phyloP scores from a whole-genome alignment of 2,329 filamentous ascomycete species.

The Pseudogymnoascus sp. region DNA sequence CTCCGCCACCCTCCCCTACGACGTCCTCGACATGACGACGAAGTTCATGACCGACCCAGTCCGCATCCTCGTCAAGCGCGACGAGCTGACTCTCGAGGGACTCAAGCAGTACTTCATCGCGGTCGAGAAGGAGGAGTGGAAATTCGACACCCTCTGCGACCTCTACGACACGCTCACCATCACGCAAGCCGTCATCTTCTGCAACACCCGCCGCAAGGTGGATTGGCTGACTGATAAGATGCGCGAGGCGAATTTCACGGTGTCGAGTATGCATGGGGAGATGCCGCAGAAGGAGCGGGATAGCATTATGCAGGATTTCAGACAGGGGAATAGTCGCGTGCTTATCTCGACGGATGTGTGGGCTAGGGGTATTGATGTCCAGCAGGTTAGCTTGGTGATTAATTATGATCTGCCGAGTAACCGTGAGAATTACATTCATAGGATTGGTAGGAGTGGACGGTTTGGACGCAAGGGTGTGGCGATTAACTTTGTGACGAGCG shows the following conservation, averaged over 20 bases:
- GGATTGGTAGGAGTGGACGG: slow-evolving; percentile 88
- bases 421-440: slow-evolving; percentile 99
- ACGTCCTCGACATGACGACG: slow-evolving; percentile 97
- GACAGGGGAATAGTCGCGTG: slow-evolving; percentile 91
- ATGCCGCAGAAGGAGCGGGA: slow-evolving; percentile 98
- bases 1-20: slow-evolving; percentile 91
- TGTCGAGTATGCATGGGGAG: slow-evolving; percentile 97
- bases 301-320: slow-evolving; percentile 98
- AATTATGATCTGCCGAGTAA: slow-evolving; percentile 98
- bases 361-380: slow-evolving; percentile 97
- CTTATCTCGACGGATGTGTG: slow-evolving; percentile 96
- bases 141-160: slow-evolving; percentile 97
- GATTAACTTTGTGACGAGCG: slow-evolving; percentile 98
- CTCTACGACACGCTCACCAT: slow-evolving; percentile 98
- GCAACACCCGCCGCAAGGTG: slow-evolving; percentile 97
- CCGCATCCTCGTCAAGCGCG: slow-evolving; percentile 94
- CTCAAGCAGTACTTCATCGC: slow-evolving; percentile 99
- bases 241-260: slow-evolving; percentile 97
- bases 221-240: slow-evolving; percentile 99
- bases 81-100: slow-evolving; percentile 93
- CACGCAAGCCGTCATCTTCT: slow-evolving; percentile 98
- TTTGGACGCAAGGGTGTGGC: slow-evolving; percentile 98
- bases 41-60: slow-evolving; percentile 99
- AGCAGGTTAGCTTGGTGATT: slow-evolving; percentile 96
- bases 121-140: slow-evolving; percentile 99